Percentiles rank a stretch among this genome's conserved stretches.
phyloP scores from a whole-genome alignment of 106 monocot species.

The Agapanthus africanus region DNA sequence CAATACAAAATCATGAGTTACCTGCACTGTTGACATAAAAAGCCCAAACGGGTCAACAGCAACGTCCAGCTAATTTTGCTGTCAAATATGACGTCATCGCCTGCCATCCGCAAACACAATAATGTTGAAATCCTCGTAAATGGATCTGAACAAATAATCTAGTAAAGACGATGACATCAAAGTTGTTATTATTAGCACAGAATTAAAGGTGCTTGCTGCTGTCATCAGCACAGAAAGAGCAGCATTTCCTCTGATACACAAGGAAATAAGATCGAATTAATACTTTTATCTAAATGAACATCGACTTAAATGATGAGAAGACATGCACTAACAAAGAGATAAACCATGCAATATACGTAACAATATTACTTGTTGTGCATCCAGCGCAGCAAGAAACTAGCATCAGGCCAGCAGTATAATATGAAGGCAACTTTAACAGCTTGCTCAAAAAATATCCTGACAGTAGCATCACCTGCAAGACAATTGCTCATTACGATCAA shows the following conservation, averaged over 20 bases:
- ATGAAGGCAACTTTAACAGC: conserved; percentile 61
- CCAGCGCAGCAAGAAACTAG: conserved; percentile 79
- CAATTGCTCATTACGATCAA: neutral
- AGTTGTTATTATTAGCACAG: conserved; percentile 36
- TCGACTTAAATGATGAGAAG: too few relatives aligned
- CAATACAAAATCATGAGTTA: conserved; percentile 2
- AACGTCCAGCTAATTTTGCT: conserved; percentile 82
- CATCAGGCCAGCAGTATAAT: conserved; percentile 76
- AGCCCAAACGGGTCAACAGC: conserved; percentile 72
- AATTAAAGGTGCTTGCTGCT: conserved; percentile 66
- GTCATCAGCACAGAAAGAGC: conserved; percentile 91
- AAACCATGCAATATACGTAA: conserved; percentile 78
- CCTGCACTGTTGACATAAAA: conserved; percentile 75
- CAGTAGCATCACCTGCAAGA: conserved; percentile 86
- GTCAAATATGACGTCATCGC: conserved; percentile 73
- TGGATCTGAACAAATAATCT: neutral
- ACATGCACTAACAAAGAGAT: too few relatives aligned
- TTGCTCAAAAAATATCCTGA: conserved; percentile 74
- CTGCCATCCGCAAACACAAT: conserved; percentile 18
- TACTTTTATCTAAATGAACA: too few relatives aligned
- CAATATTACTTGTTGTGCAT: conserved; percentile 83
- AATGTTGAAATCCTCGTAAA: neutral
- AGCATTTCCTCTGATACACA: conserved; percentile 54
- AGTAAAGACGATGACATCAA: neutral
- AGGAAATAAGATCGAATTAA: neutral